A percentile compares a stretch with the other conserved stretches of the same genome.
These are phyloP conservation scores for Atalantia buxifolia DNA, from an alignment of 345 rosid species.

Conservation along the genomic window DNA sequence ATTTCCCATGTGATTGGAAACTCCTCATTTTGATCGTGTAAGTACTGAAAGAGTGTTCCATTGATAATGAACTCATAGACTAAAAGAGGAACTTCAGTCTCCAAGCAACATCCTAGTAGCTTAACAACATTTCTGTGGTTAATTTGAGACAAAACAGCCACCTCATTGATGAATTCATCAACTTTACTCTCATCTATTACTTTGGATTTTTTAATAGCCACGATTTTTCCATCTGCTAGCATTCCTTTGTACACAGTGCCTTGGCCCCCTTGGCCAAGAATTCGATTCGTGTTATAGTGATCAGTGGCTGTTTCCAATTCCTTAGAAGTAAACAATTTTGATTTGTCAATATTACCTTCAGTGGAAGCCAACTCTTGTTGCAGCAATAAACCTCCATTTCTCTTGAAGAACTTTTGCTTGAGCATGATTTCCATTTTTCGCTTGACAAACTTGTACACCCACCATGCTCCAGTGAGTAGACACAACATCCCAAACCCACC, in stretches of 20 bases:
- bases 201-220: background rate
- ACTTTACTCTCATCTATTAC: background rate
- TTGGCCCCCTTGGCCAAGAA: background rate
- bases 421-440: background rate
- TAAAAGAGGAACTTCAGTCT: background rate
- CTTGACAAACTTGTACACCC: background rate
- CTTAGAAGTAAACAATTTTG: background rate
- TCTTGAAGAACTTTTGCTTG: background rate
- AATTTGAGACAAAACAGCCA: background rate
- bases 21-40: background rate
- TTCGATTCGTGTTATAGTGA: background rate
- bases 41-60: background rate
- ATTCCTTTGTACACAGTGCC: background rate
- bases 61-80: background rate
- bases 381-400: background rate
- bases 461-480: background rate
- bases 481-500: background rate
- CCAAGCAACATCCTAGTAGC: background rate
- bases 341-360: background rate
- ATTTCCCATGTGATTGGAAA: slow-evolving; percentile 14
- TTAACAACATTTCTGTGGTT: background rate
- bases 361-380: background rate
- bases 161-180: background rate
- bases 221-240: background rate
- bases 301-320: background rate